A percentile compares a stretch with the other conserved stretches of the same genome.
Evolutionary conservation across 495 filamentous ascomycete genomes (phyloP).

Genomic region (Bacidia gigantensis): DNA sequence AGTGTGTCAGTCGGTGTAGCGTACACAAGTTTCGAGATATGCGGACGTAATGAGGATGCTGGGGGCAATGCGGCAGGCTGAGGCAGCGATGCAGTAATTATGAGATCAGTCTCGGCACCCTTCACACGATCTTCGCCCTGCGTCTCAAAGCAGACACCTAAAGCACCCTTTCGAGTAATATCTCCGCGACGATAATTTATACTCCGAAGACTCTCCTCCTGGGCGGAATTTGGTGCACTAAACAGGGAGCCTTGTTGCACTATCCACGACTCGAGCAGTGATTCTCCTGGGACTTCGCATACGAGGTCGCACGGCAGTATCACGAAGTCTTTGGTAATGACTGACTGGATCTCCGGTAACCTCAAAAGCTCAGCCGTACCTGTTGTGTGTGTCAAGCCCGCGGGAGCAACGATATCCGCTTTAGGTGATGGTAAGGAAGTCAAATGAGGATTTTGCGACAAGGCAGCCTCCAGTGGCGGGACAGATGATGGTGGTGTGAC

Average conservation of each 20-base stretch:
- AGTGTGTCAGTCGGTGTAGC: constrained; percentile 72
- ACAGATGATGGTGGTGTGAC: constrained; percentile 65
- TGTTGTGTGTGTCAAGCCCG: constrained; percentile 57
- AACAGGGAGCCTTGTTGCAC: constrained; percentile 58
- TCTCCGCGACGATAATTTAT: constrained; percentile 9
- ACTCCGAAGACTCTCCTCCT: constrained; percentile 5
- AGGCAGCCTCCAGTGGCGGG: constrained; percentile 56
- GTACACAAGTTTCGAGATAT: constrained; percentile 55
- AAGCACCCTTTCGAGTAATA: constrained; percentile 53
- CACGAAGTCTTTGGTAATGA: constrained; percentile 72
- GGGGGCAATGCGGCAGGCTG: constrained; percentile 39
- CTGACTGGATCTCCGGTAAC: constrained; percentile 52
- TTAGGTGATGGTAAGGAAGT: constrained; percentile 65
- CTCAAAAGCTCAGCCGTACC: constrained; percentile 86
- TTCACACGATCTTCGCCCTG: constrained; percentile 63
- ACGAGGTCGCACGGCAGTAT: constrained; percentile 89
- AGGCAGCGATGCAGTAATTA: constrained; percentile 55
- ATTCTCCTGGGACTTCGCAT: constrained; percentile 73
- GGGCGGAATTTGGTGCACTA: constrained; percentile 30
- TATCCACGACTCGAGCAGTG: constrained; percentile 85
- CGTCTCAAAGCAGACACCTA: constrained; percentile 82
- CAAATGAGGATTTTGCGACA: constrained; percentile 75
- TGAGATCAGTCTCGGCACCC: constrained; percentile 81
- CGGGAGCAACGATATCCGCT: constrained; percentile 60
- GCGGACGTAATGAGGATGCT: constrained; percentile 44